These are phyloP conservation scores for Lyophyllum shimeji DNA, from an alignment of 768 basidiomycete species.

Conservation along the genomic window DNA sequence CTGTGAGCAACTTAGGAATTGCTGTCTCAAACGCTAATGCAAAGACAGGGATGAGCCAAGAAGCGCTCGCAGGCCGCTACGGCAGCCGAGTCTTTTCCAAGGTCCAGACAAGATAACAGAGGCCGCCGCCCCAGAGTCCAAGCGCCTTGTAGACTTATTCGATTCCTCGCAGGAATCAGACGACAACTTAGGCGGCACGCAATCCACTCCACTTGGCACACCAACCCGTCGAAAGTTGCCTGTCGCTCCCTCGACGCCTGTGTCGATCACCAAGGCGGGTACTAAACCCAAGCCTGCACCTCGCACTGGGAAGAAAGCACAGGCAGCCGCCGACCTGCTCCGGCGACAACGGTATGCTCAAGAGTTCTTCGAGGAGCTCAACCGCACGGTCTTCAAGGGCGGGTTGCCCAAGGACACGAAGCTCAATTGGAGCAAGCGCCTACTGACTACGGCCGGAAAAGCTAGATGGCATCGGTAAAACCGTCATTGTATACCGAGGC, in stretches of 20 bases:
- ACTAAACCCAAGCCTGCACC: constrained; percentile 5
- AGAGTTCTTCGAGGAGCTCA: constrained; percentile 60
- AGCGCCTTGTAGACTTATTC: background rate
- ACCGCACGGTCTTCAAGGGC: constrained; percentile 52
- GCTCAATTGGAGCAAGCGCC: constrained; percentile 65
- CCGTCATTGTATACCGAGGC: background rate
- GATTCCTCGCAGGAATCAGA: background rate
- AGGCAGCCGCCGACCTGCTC: constrained; percentile 40
- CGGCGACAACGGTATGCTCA: constrained; percentile 53
- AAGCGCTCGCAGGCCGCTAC: constrained; percentile 46
- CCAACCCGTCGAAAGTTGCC: background rate
- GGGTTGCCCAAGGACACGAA: constrained; percentile 53
- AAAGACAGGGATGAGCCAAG: constrained; percentile 47
- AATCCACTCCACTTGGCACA: background rate
- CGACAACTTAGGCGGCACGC: background rate
- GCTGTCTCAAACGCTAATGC: background rate
- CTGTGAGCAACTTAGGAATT: constrained; percentile 27
- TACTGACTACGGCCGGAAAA: constrained; percentile 68
- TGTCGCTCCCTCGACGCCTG: background rate
- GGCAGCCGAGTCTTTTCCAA: constrained; percentile 10
- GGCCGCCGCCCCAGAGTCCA: constrained; percentile 10
- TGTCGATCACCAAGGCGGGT: background rate
- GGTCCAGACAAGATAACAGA: constrained; percentile 3
- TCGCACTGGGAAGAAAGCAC: constrained; percentile 39
- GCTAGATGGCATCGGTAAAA: constrained; percentile 63